A percentile compares a stretch with the other conserved stretches of the same genome.
Evolutionary conservation across 2,329 filamentous ascomycete species (phyloP).

Genomic region (Rachicladosporium sp.): DNA sequence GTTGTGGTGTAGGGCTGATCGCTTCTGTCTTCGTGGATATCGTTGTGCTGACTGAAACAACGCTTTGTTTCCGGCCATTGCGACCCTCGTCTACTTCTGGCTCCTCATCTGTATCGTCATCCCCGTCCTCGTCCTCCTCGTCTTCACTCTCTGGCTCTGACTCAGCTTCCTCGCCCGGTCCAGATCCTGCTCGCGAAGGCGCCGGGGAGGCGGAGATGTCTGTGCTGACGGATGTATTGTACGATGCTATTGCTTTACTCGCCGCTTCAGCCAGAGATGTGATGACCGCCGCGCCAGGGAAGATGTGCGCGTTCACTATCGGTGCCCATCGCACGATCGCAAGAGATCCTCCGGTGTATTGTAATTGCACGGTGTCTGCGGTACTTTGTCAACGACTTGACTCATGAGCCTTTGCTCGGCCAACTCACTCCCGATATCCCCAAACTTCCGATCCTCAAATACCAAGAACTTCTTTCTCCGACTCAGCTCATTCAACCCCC

Average conservation of each 20-base stretch:
- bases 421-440: conserved; percentile 43
- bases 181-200: conserved; percentile 17
- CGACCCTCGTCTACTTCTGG: conserved; percentile 26
- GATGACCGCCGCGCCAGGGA: conserved; percentile 41
- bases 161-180: conserved; percentile 13
- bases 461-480: conserved; percentile 38
- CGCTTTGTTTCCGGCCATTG: conserved; percentile 60
- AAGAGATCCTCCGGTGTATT: conserved; percentile 40
- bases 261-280: conserved; percentile 39
- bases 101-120: conserved; percentile 34
- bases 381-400: conserved; percentile 7
- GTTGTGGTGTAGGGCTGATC: conserved; percentile 33
- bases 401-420: conserved; percentile 1
- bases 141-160: conserved; percentile 4
- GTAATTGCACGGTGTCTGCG: conserved; percentile 41
- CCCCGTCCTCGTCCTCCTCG: conserved; percentile 10
- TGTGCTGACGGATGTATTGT: conserved; percentile 40
- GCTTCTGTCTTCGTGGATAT: conserved; percentile 69
- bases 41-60: conserved; percentile 65
- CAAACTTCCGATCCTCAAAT: conserved; percentile 45
- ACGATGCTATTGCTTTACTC: conserved; percentile 32
- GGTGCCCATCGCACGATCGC: conserved; percentile 41
- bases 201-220: conserved; percentile 34
- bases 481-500: conserved; percentile 35
- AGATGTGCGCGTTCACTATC: conserved; percentile 41